Conservation (phyloP, 441 rosid genomes). For the Theobroma grandiflorum region DNA sequence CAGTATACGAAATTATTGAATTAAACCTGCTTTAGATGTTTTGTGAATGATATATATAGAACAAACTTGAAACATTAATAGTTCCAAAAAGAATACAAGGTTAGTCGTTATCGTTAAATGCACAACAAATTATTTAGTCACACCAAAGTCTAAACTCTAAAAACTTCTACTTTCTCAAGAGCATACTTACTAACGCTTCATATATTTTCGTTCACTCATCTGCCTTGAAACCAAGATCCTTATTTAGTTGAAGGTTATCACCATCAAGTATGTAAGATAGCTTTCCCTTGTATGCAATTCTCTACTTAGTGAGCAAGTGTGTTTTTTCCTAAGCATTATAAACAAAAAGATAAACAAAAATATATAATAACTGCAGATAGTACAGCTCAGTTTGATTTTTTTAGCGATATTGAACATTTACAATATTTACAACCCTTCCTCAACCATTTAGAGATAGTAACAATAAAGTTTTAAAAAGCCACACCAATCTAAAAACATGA, state of each 20-base stretch:
- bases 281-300: slow-evolving; percentile 73
- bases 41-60: too few species aligned
- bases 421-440: too few species aligned
- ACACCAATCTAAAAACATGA: too few species aligned
- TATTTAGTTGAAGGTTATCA: slow-evolving; percentile 85
- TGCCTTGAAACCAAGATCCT: slow-evolving; percentile 81
- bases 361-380: not conserved
- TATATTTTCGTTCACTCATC: slow-evolving; percentile 91
- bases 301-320: slow-evolving; percentile 81
- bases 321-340: slow-evolving; percentile 71
- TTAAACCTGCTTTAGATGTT: too few species aligned
- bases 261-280: slow-evolving; percentile 86
- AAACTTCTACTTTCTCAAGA: slow-evolving; percentile 6
- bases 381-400: not conserved
- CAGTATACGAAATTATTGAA: too few species aligned
- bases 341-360: not conserved
- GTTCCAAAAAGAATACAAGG: too few species aligned
- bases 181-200: slow-evolving; percentile 82
- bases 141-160: not conserved
- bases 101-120: too few species aligned
- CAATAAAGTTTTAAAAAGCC: too few species aligned
- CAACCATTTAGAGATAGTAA: too few species aligned
- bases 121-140: not conserved
- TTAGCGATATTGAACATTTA: too few species aligned
- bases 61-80: too few species aligned